Base-by-base conservation (phyloP, 495 filamentous ascomycete genomes). In the Xylaria longipes region DNA sequence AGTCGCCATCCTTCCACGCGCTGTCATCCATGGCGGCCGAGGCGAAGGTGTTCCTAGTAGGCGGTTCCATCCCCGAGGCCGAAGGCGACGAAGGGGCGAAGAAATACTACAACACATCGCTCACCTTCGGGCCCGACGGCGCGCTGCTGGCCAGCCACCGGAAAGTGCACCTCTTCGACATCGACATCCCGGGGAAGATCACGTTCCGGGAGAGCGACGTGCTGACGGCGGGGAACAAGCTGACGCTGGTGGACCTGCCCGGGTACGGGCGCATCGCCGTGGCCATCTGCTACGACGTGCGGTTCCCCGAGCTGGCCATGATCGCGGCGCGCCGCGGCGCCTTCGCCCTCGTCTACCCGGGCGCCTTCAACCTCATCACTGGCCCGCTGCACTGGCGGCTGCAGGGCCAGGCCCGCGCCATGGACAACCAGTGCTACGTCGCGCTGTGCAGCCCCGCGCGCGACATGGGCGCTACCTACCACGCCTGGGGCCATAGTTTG, bases 121-220 rank as follows among this genome's bases (percentile, higher is more conserved):
- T 99, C 41, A 90, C 92, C 1, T 99, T 99, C 81, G 87, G 84
- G 15, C 94, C 94, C 0, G 74, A 86, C 1, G 96, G 96, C 1
- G 79, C 85, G 11, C 84, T 98, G n/a, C 86, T 98, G 12, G 93
- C 90, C 4, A 92, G 89, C 3, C 95, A 99, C 78, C 89, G 96
- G 72, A 99, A 99, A 80, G 89, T 96, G 25, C 96, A 99, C 79
- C 87, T 99, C n/a, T 99, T 99, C 83, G 96, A 99, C 83, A 99
- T 99, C 75, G 92, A 95, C 79, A 99, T 99, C 76, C 96, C 96
- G 1, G 95, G 94, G 37, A 93, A 93, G 80, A 97, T 99, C 79
- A 90, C 78, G 17, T 99, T 99, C 84, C 88, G 88, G 70, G 96
- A 99, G 81, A 93, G 89, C 65, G 94, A 97, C 60, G 93, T 97